phyloP scores from a whole-genome alignment of 108 stramenopile genomes.

The Parmales sp. region DNA sequence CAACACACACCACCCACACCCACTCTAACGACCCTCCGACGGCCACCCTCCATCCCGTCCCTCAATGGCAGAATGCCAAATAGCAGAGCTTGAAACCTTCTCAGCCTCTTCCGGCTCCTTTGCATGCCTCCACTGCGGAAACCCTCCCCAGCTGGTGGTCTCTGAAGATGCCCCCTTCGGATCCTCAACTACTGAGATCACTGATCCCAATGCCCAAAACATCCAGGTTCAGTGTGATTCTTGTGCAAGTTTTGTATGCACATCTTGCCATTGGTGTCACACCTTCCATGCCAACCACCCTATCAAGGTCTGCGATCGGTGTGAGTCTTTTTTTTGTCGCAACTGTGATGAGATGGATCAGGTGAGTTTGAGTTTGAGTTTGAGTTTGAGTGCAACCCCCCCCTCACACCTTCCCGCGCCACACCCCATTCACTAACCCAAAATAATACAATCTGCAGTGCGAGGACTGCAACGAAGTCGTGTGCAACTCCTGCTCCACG shows the following conservation, averaged over 20 bases:
- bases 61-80: too few species aligned
- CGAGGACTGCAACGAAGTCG: conserved; percentile 83
- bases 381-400: neutral
- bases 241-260: conserved; percentile 71
- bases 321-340: conserved; percentile 79
- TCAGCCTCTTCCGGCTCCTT: too few species aligned
- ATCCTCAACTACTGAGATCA: too few species aligned
- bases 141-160: too few species aligned
- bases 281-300: conserved; percentile 86
- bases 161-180: too few species aligned
- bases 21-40: too few species aligned
- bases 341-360: conserved; percentile 71
- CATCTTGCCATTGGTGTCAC: conserved; percentile 79
- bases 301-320: conserved; percentile 82
- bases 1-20: too few species aligned
- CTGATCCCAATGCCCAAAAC: too few species aligned
- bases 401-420: neutral
- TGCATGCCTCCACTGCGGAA: too few species aligned
- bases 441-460: too few species aligned
- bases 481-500: conserved; percentile 72
- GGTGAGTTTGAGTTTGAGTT: neutral
- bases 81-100: too few species aligned
- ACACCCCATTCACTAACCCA: conserved; percentile 41
- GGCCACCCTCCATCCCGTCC: too few species aligned
- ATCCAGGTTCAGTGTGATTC: conserved; percentile 80